phyloP scores from a whole-genome alignment of 495 filamentous ascomycete species.

The Aspergillus leporis region DNA sequence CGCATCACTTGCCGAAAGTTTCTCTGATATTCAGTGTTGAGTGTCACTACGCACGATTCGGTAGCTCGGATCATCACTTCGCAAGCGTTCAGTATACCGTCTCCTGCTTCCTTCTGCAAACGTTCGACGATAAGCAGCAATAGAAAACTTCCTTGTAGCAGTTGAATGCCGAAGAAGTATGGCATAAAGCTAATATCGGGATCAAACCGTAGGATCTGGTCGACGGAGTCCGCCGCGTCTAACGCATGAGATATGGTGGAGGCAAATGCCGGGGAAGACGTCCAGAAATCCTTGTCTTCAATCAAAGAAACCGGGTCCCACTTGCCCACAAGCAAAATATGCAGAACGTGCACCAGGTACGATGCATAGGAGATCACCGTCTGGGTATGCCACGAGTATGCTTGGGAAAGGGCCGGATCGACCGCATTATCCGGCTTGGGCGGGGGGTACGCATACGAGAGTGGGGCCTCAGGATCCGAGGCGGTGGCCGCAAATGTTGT shows the following conservation, averaged over 20 bases:
- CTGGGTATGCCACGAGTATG: slow-evolving; percentile 69
- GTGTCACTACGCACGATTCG: slow-evolving; percentile 80
- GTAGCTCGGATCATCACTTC: slow-evolving; percentile 85
- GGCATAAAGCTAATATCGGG: slow-evolving; percentile 87
- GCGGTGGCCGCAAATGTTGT: slow-evolving; percentile 69
- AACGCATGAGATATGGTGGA: slow-evolving; percentile 78
- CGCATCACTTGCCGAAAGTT: slow-evolving; percentile 86
- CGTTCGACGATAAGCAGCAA: slow-evolving; percentile 81
- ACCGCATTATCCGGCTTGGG: slow-evolving; percentile 35
- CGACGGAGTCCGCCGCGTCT: slow-evolving; percentile 76
- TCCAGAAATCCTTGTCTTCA: slow-evolving; percentile 88
- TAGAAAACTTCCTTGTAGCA: slow-evolving; percentile 80
- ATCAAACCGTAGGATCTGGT: slow-evolving; percentile 81
- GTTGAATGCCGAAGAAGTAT: slow-evolving; percentile 85
- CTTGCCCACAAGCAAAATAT: slow-evolving; percentile 81
- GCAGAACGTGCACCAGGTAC: slow-evolving; percentile 79
- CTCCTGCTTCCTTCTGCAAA: slow-evolving; percentile 74
- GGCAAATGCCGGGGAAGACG: slow-evolving; percentile 78
- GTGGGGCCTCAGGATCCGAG: slow-evolving; percentile 30
- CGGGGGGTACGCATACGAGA: slow-evolving; percentile 22
- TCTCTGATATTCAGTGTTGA: slow-evolving; percentile 84
- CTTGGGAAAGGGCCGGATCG: slow-evolving; percentile 47
- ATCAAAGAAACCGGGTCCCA: slow-evolving; percentile 86
- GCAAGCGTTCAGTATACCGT: slow-evolving; percentile 78
- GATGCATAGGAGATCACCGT: slow-evolving; percentile 92